Evolutionary conservation across 164 flowering plant species (phyloP).

Genomic region (Magnolia changhungtana): DNA sequence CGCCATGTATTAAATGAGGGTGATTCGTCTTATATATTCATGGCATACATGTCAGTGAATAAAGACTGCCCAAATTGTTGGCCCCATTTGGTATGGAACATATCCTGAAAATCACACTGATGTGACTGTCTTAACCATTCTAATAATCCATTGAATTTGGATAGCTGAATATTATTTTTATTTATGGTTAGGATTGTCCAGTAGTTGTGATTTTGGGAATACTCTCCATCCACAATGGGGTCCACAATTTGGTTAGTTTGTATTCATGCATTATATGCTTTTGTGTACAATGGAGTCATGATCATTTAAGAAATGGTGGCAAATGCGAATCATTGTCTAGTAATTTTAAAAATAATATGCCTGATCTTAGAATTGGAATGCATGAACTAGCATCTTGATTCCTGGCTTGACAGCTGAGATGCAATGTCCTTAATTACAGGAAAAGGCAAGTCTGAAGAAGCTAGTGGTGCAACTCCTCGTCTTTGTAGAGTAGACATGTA

Average conservation of each 20-base stretch:
- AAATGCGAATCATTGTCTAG: not conserved
- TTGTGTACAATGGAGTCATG: too few relatives aligned
- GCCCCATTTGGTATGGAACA: not conserved
- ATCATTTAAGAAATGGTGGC: too few relatives aligned
- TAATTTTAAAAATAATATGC: not conserved
- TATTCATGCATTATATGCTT: not conserved
- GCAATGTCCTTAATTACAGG: conserved; percentile 26
- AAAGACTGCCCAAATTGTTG: not conserved
- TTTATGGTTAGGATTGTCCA: not conserved
- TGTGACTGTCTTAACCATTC: not conserved
- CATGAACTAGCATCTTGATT: not conserved
- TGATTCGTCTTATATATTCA: not conserved
- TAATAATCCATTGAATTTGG: not conserved
- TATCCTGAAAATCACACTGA: not conserved
- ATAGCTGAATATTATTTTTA: not conserved
- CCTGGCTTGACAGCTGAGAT: not conserved
- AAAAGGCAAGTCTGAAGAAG: conserved; percentile 30
- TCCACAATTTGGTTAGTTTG: not conserved
- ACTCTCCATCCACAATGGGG: not conserved
- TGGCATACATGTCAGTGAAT: not conserved
- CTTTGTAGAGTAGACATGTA: conserved; percentile 62
- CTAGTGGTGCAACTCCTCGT: conserved; percentile 32
- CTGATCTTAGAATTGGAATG: not conserved
- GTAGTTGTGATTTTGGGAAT: not conserved
- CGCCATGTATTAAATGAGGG: not conserved